Base-by-base conservation (phyloP, 2,329 filamentous ascomycete genomes). In the Cytospora schulzeri region DNA sequence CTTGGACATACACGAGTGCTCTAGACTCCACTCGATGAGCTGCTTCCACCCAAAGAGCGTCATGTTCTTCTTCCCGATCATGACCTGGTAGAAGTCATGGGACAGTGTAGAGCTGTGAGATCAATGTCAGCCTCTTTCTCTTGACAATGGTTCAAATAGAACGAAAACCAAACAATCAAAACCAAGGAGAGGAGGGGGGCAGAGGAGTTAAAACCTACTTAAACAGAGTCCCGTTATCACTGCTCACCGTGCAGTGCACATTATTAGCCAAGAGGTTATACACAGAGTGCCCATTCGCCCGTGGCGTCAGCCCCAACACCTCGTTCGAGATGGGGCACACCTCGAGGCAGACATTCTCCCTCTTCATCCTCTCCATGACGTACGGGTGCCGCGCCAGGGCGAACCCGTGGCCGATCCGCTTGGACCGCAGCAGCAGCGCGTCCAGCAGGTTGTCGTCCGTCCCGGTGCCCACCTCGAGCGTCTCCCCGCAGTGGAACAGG, bases 271-370 rank as follows among this genome's bases (percentile, higher is more conserved):
- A 79, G 28, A 93, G 77, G 66, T 82, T 80, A 48, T 91, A 91
- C 73, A 89, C 85, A 19, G 87, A 77, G 70, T 92, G 90, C 15
- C 89, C 87, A 45, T 83, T 82, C 63, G 88, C 82, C 54, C 85
- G 82, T 11, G 87, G 83, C 58, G 88, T 90, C 22, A 93, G 80
- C 38, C 90, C 89, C 22, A 92, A 77, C 0, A 92, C 79, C 78
- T 93, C 90, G 71, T 92, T 93, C 0, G 89, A 92, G 57, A 92
- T 91, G 0, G 90, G 90, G 69, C 90, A 92, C 1, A 91, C 78
- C 76, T 93, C 90, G n/a, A 93, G 80, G 69, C 89, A 91, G 38
- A 92, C 84, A 12, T 81, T 79, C n/a, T 79, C 78, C 64, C 80
- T 76, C 74, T 85, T 87, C 83, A 91, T 90, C 57, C 83, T 77